A percentile compares a stretch with the other conserved stretches of the same genome.
Evolutionary conservation across 2,329 filamentous ascomycete genomes (phyloP).

Genomic region (Chrysosporium keratinophilum): DNA sequence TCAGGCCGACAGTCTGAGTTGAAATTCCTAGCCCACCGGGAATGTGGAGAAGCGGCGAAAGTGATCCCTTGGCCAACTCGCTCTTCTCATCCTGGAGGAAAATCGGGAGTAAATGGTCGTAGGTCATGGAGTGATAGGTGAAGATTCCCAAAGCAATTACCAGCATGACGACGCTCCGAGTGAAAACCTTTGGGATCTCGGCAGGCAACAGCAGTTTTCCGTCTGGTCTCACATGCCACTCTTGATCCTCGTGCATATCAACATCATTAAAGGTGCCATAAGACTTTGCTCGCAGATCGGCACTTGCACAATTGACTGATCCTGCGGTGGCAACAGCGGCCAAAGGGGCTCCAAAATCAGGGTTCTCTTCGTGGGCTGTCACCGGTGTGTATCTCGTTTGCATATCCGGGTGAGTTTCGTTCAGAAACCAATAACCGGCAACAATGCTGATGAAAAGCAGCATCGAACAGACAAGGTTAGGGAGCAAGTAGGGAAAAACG

Average conservation of each 20-base stretch:
- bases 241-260: slow-evolving; percentile 44
- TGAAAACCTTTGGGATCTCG: slow-evolving; percentile 43
- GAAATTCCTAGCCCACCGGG: slow-evolving; percentile 56
- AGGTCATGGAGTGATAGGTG: slow-evolving; percentile 92
- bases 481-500: slow-evolving; percentile 74
- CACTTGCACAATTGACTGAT: slow-evolving; percentile 59
- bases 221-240: slow-evolving; percentile 35
- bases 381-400: slow-evolving; percentile 44
- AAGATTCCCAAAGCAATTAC: slow-evolving; percentile 79
- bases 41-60: slow-evolving; percentile 44
- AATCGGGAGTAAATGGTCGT: slow-evolving; percentile 82
- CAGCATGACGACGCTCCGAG: slow-evolving; percentile 59
- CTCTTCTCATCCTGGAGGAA: slow-evolving; percentile 66
- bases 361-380: slow-evolving; percentile 42
- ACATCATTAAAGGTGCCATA: slow-evolving; percentile 62
- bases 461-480: slow-evolving; percentile 71
- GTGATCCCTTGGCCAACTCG: slow-evolving; percentile 21
- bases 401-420: slow-evolving; percentile 84
- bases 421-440: slow-evolving; percentile 66
- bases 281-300: slow-evolving; percentile 65
- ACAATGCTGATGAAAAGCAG: slow-evolving; percentile 70
- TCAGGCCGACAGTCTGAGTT: slow-evolving; percentile 56
- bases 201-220: slow-evolving; percentile 27
- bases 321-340: slow-evolving; percentile 64
- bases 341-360: slow-evolving; percentile 15